Base-by-base conservation (phyloP, 116 monocot genomes). In the Zostera marina region DNA sequence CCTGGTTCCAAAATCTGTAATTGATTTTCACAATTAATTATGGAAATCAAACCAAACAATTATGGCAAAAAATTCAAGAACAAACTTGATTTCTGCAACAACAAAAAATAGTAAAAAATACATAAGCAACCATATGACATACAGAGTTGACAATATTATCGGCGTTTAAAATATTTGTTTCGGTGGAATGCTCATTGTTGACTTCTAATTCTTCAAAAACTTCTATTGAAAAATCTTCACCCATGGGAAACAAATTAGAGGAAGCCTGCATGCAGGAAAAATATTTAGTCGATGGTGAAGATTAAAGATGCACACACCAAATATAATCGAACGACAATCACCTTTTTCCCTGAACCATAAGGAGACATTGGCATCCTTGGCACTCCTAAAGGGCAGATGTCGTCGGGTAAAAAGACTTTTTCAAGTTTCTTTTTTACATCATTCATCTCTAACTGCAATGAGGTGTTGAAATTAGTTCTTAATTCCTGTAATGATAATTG, bases 61-160 rank as follows among this genome's bases (percentile, higher is more conserved):
- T 17, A 19, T 22, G 20, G 15, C 3, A 53, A 32, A 32, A 32
- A 32, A 32, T 32, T 32, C 32, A 32, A 32, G 47, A 6, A 47
- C 6, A 5, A 47, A 47, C 15, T 47, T 47, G 47, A 47, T 47
- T 13, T 47, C 14, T 47, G 15, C 11, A 15, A 47, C 9, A 5
- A 47, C 9, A 47, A 47, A 47, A 47, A 11, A n/a, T n/a, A n/a
- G n/a, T n/a, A 55, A 44, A 17, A 65, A 23, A 22, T 11, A 55
- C 7, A 23, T 32, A 59, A 53, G 12, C 56, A 77, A 54, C n/a
- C n/a, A 38, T 1, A 60, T n/a, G 61, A 44, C 72, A 44, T 82
- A 96, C 96, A 11, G 85, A 82, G 60, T 85, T 82, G 14, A 96
- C 74, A 41, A 96, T 76, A 47, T 89, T 77, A 71, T 89, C 74